Percentiles rank a stretch among this genome's conserved stretches.
phyloP scores from a whole-genome alignment of 78 protist genomes.

The slime mould (Dictyostelium discoideum) region DNA sequence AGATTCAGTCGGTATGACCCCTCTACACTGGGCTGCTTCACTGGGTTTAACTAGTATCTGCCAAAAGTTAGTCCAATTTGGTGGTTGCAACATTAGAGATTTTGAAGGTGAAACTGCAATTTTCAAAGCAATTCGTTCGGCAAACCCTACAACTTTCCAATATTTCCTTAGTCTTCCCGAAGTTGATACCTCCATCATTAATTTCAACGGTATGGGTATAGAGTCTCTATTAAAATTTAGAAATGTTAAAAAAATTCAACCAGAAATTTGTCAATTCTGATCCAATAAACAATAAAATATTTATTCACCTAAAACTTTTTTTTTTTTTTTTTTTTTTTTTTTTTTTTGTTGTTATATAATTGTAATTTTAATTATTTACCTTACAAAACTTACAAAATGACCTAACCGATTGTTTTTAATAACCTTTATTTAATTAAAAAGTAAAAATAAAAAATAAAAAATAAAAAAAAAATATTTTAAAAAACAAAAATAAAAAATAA shows the following conservation, averaged over 20 bases:
- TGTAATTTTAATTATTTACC: too few relatives aligned
- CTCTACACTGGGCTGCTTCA: not conserved
- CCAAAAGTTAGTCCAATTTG: not conserved
- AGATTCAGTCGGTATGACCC: not conserved
- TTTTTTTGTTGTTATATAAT: too few relatives aligned
- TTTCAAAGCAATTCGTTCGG: not conserved
- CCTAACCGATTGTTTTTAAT: too few relatives aligned
- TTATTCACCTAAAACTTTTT: too few relatives aligned
- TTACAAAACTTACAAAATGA: too few relatives aligned
- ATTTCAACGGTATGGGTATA: not conserved
- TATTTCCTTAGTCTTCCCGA: not conserved
- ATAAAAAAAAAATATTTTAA: too few relatives aligned
- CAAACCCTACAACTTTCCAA: not conserved
- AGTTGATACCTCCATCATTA: not conserved
- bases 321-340: too few relatives aligned
- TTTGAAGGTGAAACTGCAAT: conserved; percentile 12
- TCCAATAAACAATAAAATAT: too few relatives aligned
- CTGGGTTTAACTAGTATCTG: not conserved
- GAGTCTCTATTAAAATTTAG: not conserved
- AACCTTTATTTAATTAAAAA: too few relatives aligned
- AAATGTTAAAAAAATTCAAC: not conserved
- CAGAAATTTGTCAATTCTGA: not conserved
- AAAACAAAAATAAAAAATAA: too few relatives aligned
- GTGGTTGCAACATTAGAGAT: not conserved
- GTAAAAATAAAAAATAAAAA: too few relatives aligned